Percentiles rank a stretch among this genome's conserved stretches.
Evolutionary conservation across 345 rosid species (phyloP).

Genomic region (Gossypium arboreum): DNA sequence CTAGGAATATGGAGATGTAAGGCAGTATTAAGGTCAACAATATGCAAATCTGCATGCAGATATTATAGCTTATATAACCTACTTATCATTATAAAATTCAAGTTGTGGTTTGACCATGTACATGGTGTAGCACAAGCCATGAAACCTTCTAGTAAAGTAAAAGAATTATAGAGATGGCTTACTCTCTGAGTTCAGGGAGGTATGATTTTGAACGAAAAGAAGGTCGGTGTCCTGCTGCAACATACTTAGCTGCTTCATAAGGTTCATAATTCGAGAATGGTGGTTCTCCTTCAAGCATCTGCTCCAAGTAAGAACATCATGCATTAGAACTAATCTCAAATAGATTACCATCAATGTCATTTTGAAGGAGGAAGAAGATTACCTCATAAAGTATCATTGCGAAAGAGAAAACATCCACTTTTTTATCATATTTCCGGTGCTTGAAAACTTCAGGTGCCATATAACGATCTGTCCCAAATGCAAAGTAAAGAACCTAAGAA

Average conservation of each 20-base stretch:
- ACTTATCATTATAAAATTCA: not conserved
- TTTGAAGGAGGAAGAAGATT: not conserved
- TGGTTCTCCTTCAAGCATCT: not conserved
- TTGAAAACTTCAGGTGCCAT: conserved; percentile 24
- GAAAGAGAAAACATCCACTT: not conserved
- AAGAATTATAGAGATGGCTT: not conserved
- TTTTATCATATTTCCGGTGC: conserved; percentile 3
- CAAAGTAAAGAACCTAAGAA: conserved; percentile 22
- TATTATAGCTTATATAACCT: not conserved
- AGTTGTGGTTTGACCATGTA: not conserved
- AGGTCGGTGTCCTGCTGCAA: not conserved
- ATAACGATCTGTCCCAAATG: conserved; percentile 62
- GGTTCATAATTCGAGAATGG: not conserved
- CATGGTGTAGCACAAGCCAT: not conserved
- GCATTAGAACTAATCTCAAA: not conserved
- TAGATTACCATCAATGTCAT: not conserved
- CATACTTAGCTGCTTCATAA: not conserved
- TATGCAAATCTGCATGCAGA: conserved; percentile 8
- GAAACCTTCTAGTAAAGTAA: not conserved
- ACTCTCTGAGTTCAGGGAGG: not conserved
- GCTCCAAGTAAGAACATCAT: not conserved
- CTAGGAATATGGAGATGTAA: not conserved
- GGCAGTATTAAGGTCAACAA: not conserved
- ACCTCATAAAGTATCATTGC: conserved; percentile 1
- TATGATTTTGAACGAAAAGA: not conserved